Percentiles rank a stretch among this genome's conserved stretches.
phyloP scores from a whole-genome alignment of 2,329 filamentous ascomycete genomes.

The Purpureocillium takamizusanense region DNA sequence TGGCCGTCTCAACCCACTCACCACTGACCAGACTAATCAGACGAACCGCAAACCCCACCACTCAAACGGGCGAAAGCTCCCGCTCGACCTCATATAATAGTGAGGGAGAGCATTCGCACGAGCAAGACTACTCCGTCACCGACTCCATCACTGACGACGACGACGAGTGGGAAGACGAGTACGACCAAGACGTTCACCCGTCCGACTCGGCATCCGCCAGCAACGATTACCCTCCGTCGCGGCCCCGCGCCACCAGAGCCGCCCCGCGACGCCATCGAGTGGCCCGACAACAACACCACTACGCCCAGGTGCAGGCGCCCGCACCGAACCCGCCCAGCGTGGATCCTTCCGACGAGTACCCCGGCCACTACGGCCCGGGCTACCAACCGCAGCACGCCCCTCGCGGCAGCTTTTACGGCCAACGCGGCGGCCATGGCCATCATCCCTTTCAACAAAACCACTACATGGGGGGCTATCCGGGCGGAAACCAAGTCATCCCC shows the following conservation, averaged over 20 bases:
- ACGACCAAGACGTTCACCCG: constrained; percentile 43
- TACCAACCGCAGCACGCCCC: constrained; percentile 12
- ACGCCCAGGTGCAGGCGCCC: constrained; percentile 23
- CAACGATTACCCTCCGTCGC: constrained; percentile 20
- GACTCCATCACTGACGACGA: constrained; percentile 26
- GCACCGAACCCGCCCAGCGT: constrained; percentile 47
- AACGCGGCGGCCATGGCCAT: constrained; percentile 14
- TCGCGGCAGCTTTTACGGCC: constrained; percentile 16
- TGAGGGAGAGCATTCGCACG: constrained; percentile 26
- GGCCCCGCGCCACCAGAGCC: constrained; percentile 12
- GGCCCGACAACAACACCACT: constrained; percentile 24
- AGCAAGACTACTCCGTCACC: constrained; percentile 18
- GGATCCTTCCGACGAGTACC: constrained; percentile 57
- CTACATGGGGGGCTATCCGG: constrained; percentile 28
- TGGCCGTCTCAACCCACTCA: constrained; percentile 11
- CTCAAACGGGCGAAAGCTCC: constrained; percentile 18
- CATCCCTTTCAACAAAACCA: constrained; percentile 37
- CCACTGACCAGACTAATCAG: constrained; percentile 15
- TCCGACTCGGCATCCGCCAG: constrained; percentile 49
- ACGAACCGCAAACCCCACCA: constrained; percentile 15
- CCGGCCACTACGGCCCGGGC: constrained; percentile 23
- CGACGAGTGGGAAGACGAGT: constrained; percentile 30
- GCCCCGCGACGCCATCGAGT: constrained; percentile 21
- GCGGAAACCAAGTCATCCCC: constrained; percentile 37
- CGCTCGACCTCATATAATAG: constrained; percentile 27